Base-by-base conservation (phyloP, 805 yeast species). In the Tetrapisispora pingtungensis region DNA sequence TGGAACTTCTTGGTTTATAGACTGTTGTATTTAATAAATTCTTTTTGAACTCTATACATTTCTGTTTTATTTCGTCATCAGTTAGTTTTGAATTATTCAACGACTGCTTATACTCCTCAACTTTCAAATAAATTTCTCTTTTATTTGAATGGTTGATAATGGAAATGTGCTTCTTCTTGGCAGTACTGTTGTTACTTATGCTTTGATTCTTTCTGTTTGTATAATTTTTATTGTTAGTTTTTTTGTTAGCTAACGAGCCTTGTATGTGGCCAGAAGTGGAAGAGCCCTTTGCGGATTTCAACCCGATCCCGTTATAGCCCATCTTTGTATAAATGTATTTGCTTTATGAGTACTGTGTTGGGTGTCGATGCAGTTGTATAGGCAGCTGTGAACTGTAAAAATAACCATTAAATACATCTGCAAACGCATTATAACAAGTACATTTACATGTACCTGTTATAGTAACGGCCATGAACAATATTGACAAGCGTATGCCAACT, bases 221-320 rank as follows among this genome's bases (percentile, higher is more conserved):
- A 32, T 36, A 42, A 32, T 42, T 36, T n/a, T 42, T 42, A 15
- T 28, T 41, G 8, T 8, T 31, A 17, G 8, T 24, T 32, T 42
- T 34, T 28, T 47, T 51, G 14, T 49, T 33, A 1, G 61, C 63
- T 19, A 61, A 43, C 7, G 66, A 61, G 36, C 52, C 45, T 45
- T 60, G 65, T 3, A 62, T 46, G 37, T 59, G 62, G 6, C 66
- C 66, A 3, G 65, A 60, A 1, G 66, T 62, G 14, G 62, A 50
- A 2, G 64, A 58, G 1, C 66, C 66, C 46, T 62, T 62, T 4
- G 66, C 65, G 36, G 57, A 53, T 20, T 53, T 50, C 36, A 62
- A 41, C 4, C 66, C 66, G 8, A 62, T 51, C 7, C 61, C 34
- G 10, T 32, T 32, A 14, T 32, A 32, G 6, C 34, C 34, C 34